A percentile compares a stretch with the other conserved stretches of the same genome.
These are phyloP conservation scores for Geotrichum klebahnii DNA, from an alignment of 1,139 yeast genomes.

Conservation along the genomic window DNA sequence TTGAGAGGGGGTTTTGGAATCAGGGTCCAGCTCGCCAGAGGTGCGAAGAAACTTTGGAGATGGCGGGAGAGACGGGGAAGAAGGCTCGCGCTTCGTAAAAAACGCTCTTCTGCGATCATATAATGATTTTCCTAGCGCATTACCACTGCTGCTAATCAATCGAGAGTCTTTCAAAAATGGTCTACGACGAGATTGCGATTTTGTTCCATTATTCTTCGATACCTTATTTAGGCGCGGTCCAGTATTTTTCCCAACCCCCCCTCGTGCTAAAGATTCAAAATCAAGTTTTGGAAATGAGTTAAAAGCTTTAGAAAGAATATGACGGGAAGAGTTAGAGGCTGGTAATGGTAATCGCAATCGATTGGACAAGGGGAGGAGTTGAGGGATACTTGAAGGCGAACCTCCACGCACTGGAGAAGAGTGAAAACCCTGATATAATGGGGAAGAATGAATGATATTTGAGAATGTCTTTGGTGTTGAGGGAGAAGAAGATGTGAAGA, in stretches of 20 bases:
- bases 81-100: neutral
- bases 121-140: neutral
- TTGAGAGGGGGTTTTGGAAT: too few relatives aligned
- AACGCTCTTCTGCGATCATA: neutral
- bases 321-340: neutral
- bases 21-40: neutral
- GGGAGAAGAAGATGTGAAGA: neutral
- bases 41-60: neutral
- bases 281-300: constrained; percentile 12
- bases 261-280: constrained; percentile 14
- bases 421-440: constrained; percentile 10
- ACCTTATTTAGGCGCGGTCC: neutral
- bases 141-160: neutral
- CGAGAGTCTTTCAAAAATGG: too few relatives aligned
- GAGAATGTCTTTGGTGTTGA: constrained; percentile 9
- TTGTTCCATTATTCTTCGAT: neutral
- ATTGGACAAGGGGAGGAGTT: neutral
- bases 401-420: constrained; percentile 14
- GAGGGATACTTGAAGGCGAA: constrained; percentile 1
- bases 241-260: neutral
- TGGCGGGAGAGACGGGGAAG: neutral
- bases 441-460: constrained; percentile 15
- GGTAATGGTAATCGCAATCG: neutral
- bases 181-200: too few relatives aligned
- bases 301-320: neutral